Evolutionary conservation across 2,329 filamentous ascomycete species (phyloP).

Genomic region (Aureobasidium sp.): DNA sequence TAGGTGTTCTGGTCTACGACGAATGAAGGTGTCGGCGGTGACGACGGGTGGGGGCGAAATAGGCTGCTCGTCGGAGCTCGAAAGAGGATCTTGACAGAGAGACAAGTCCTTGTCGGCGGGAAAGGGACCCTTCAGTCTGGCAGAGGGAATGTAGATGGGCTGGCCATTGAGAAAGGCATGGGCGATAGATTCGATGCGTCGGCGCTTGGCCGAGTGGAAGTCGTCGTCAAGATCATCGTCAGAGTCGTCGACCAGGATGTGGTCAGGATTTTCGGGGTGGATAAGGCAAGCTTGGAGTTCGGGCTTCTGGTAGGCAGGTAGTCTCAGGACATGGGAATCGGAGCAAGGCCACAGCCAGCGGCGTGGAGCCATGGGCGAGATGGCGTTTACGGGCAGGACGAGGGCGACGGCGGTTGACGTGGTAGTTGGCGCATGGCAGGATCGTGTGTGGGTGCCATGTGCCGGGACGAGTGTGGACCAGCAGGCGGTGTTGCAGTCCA

Average conservation of each 20-base stretch:
- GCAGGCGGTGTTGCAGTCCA: background rate
- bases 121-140: constrained; percentile 55
- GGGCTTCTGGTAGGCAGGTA: constrained; percentile 6
- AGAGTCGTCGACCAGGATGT: constrained; percentile 50
- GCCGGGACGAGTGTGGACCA: background rate
- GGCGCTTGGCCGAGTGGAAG: constrained; percentile 41
- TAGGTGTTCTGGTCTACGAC: constrained; percentile 1
- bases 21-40: constrained; percentile 4
- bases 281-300: background rate
- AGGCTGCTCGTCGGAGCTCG: background rate
- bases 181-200: constrained; percentile 52
- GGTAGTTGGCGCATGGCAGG: background rate
- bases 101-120: constrained; percentile 15
- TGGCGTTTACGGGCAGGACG: background rate
- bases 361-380: constrained; percentile 1
- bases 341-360: constrained; percentile 15
- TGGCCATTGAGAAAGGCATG: constrained; percentile 50
- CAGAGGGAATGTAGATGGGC: constrained; percentile 50
- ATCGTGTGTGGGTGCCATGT: background rate
- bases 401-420: background rate
- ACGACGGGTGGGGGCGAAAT: constrained; percentile 5
- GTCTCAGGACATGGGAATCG: constrained; percentile 11
- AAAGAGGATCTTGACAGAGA: background rate
- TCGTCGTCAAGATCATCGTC: constrained; percentile 46
- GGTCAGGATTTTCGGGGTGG: constrained; percentile 18